These are phyloP conservation scores for Phaffomyces opuntiae DNA, from an alignment of 805 yeast species.

Conservation along the genomic window DNA sequence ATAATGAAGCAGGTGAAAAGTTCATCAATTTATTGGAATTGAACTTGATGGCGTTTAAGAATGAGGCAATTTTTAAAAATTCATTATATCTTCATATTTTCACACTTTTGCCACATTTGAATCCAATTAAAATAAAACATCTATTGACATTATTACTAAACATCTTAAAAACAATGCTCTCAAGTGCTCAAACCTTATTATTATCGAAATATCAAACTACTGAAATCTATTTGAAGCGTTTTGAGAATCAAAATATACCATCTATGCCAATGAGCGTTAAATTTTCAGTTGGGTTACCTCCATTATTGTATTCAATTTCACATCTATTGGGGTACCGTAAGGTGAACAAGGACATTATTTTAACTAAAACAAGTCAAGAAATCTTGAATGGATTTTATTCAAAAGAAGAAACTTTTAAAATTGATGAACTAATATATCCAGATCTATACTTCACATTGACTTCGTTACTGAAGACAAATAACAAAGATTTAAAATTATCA, in stretches of 20 bases:
- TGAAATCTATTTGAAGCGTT: constrained; percentile 10
- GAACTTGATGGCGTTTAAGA: neutral
- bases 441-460: constrained; percentile 16
- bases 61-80: neutral
- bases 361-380: no score
- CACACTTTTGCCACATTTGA: constrained; percentile 17
- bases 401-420: constrained; percentile 5
- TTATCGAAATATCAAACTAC: constrained; percentile 1
- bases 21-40: neutral
- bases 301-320: constrained; percentile 17
- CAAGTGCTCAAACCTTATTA: constrained; percentile 4
- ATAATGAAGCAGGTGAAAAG: neutral
- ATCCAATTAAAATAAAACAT: constrained; percentile 13
- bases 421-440: constrained; percentile 12
- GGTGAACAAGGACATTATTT: neutral
- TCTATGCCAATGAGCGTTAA: constrained; percentile 12
- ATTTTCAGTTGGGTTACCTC: constrained; percentile 13
- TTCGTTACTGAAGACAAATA: constrained; percentile 17
- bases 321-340: constrained; percentile 14
- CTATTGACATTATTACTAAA: constrained; percentile 7
- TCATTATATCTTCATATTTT: constrained; percentile 11
- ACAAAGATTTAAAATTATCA: constrained; percentile 18
- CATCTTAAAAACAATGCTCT: neutral
- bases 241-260: constrained; percentile 12
- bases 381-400: neutral